Evolutionary conservation across 1,284 basidiomycete genomes (phyloP), one percentile per base, ranked within the genome.

Genomic region (Sporisorium exsertum): DNA sequence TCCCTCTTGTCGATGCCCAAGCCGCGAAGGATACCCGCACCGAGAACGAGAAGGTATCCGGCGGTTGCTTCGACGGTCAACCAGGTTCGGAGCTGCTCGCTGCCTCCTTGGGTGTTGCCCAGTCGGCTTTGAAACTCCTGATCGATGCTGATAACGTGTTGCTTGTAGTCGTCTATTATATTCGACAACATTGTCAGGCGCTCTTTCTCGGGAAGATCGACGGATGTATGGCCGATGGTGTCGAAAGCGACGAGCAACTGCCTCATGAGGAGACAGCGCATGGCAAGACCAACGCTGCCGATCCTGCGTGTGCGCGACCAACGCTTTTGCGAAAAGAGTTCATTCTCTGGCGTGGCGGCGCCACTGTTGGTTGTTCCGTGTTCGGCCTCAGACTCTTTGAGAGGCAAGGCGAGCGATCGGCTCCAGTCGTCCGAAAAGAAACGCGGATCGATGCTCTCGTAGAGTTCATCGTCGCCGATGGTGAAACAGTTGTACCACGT

Each of bases 1-100:
- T 68, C 64, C 60, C 67, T 72, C 50, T 64, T 67, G 45, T 72
- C 71, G 22, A 72, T 68, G 20, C 71, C 71, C 3, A 72, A 61
- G 0, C 64, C 64, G 15, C 71, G 71, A 9, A 64, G 29, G 15
- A 72, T 64, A 20, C 57, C 71, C 0, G 64, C 46, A 33, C 71
- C 58, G 2, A 68, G 53, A 12, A 72, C 45, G 10, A 72, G 64
- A 24, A 72, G 64, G 18, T 67, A 57, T 12, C 71, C 71, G 1
- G 61, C 71, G 2, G 58, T 69, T 7, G 58, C 53, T 35, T 74
- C 72, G 45, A 64, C 56, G 27, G 62, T 58, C 10, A 74, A 40
- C 65, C 65, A 69, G 15, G 55, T 58, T 20, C 58, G 32, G 13
- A 74, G 52, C 4, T 65, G 55, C 10, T 55, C 42, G 26, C 61